A percentile compares a stretch with the other conserved stretches of the same genome.
Conservation (phyloP, 176 grass and related monocot genomes). For the Zizania latifolia region DNA sequence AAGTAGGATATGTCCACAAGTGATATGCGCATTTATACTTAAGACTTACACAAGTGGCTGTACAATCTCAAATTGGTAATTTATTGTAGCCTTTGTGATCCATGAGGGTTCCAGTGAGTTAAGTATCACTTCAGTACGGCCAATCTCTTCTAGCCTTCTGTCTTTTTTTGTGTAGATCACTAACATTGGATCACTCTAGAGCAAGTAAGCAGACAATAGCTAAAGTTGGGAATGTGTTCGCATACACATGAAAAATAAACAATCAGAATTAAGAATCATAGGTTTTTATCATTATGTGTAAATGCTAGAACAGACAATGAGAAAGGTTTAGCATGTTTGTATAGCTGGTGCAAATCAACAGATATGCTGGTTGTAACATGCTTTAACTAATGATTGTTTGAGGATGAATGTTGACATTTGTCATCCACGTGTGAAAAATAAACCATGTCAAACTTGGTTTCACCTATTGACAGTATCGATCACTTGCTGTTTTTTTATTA, state of each 20-base stretch:
- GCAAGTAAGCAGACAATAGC: conserved; percentile 17
- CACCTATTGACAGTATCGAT: background rate
- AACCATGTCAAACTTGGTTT: background rate
- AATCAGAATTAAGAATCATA: conserved; percentile 22
- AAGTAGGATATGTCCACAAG: conserved; percentile 8
- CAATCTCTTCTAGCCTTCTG: conserved; percentile 81
- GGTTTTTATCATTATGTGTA: background rate
- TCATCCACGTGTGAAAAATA: background rate
- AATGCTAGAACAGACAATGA: background rate
- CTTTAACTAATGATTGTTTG: background rate
- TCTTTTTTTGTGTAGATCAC: conserved; percentile 60
- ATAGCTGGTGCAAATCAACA: background rate
- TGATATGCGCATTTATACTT: background rate
- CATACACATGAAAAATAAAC: background rate
- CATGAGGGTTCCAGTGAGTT: conserved; percentile 76
- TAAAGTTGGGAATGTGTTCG: background rate
- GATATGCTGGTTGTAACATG: background rate
- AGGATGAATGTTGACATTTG: background rate
- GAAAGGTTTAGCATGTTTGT: background rate
- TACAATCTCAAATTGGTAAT: conserved; percentile 93
- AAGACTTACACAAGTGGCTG: conserved; percentile 77
- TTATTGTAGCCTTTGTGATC: conserved; percentile 84
- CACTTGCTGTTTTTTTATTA: background rate
- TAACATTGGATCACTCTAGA: conserved; percentile 90
- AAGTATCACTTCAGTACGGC: conserved; percentile 82